These are phyloP conservation scores for Trametes villosa DNA, from an alignment of 768 basidiomycete species.

Conservation along the genomic window DNA sequence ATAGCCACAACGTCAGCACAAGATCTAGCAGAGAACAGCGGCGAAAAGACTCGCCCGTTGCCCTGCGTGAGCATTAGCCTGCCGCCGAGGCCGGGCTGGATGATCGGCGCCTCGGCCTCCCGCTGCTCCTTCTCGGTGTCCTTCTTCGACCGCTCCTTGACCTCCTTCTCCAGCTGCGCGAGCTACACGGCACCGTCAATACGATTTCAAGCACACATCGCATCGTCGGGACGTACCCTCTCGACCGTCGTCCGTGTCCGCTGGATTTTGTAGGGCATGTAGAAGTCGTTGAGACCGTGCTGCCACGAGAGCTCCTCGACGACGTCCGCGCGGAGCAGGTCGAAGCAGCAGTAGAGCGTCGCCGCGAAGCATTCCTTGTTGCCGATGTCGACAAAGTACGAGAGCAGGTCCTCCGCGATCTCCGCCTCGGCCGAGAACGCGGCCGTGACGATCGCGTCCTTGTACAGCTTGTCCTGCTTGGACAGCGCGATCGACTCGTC, in stretches of 20 bases:
- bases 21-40: neutral
- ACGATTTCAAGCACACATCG: neutral
- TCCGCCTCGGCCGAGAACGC: constrained; percentile 83
- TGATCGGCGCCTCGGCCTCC: constrained; percentile 85
- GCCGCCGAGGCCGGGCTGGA: constrained; percentile 79
- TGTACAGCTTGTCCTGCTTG: constrained; percentile 97
- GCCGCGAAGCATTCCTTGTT: constrained; percentile 98
- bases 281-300: constrained; percentile 94
- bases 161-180: constrained; percentile 78
- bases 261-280: constrained; percentile 96
- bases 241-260: constrained; percentile 78
- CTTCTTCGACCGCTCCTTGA: constrained; percentile 86
- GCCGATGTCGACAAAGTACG: constrained; percentile 97
- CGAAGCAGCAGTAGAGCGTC: constrained; percentile 90
- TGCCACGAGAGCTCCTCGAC: constrained; percentile 97
- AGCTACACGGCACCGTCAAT: constrained; percentile 6
- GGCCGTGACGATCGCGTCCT: constrained; percentile 94
- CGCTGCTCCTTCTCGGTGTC: constrained; percentile 88
- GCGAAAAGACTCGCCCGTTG: constrained; percentile 50
- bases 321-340: constrained; percentile 89
- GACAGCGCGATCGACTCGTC: constrained; percentile 95
- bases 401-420: constrained; percentile 91
- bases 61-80: constrained; percentile 76
- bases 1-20: constrained; percentile 19
- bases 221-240: constrained; percentile 49